A percentile compares a stretch with the other conserved stretches of the same genome.
Evolutionary conservation across 129 eudicot genomes (phyloP).

Genomic region (Flaveria trinervia): DNA sequence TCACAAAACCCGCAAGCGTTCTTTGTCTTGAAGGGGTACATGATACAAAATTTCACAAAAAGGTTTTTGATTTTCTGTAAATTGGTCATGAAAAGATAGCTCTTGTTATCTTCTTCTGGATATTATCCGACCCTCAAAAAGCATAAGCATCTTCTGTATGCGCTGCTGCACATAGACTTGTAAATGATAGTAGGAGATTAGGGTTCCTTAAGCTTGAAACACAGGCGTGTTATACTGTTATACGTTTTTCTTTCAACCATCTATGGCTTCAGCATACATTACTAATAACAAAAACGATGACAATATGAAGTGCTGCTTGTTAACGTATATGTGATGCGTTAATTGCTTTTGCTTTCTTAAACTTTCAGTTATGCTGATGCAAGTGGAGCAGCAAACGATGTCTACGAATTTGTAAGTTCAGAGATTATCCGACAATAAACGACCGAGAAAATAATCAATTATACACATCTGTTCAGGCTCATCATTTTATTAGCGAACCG

Average conservation of each 20-base stretch:
- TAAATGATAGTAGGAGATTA: background rate
- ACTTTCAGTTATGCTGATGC: conserved; percentile 87
- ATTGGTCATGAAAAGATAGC: conserved; percentile 3
- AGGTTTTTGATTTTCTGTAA: background rate
- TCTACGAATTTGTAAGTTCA: conserved; percentile 89
- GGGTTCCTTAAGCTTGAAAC: conserved; percentile 6
- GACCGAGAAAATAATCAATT: too few species aligned
- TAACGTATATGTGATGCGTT: conserved; percentile 24
- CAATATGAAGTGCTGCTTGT: background rate
- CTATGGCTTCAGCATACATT: background rate
- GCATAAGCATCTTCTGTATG: background rate
- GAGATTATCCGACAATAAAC: background rate
- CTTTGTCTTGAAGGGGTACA: conserved; percentile 14
- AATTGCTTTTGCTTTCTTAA: conserved; percentile 34
- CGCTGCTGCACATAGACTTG: background rate
- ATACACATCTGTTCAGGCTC: background rate
- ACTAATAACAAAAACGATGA: conserved; percentile 4
- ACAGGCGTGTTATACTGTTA: conserved; percentile 11
- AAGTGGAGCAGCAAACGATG: conserved; percentile 96
- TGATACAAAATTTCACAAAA: background rate
- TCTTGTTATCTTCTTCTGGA: background rate
- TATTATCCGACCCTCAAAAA: too few species aligned
- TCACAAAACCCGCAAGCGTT: background rate
- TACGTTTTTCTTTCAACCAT: background rate
- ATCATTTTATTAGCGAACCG: background rate